Evolutionary conservation across 169 alveolate genomes (phyloP).

Genomic region (Babesia ovata): DNA sequence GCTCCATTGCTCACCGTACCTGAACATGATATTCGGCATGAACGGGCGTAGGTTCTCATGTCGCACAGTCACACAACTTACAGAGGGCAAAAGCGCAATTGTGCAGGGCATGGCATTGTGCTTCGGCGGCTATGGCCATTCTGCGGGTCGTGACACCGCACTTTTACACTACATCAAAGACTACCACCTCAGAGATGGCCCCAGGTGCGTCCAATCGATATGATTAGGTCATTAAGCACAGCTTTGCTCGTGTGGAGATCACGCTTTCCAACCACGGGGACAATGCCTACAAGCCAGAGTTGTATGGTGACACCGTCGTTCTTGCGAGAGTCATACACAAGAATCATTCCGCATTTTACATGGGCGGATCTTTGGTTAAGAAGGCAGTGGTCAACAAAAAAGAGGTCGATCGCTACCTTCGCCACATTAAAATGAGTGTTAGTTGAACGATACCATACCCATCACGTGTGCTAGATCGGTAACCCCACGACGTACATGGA

Average conservation of each 20-base stretch:
- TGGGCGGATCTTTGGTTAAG: constrained; percentile 37
- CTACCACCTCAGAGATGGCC: constrained; percentile 77
- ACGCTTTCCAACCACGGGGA: constrained; percentile 53
- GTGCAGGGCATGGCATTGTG: constrained; percentile 81
- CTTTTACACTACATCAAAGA: constrained; percentile 75
- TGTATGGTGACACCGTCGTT: constrained; percentile 48
- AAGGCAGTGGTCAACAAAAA: constrained; percentile 19
- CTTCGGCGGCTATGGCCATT: constrained; percentile 77
- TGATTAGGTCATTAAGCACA: constrained; percentile 11
- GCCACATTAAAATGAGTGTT: constrained; percentile 62
- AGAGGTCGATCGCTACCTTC: constrained; percentile 32
- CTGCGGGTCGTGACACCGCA: constrained; percentile 76
- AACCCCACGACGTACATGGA: constrained; percentile 80
- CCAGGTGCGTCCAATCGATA: constrained; percentile 41
- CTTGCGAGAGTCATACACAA: constrained; percentile 27
- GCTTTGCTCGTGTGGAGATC: constrained; percentile 57
- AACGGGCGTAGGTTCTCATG: constrained; percentile 73
- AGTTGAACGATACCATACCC: constrained; percentile 1
- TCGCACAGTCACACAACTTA: no score
- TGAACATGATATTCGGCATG: constrained; percentile 77
- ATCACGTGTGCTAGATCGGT: constrained; percentile 60
- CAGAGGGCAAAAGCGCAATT: constrained; percentile 81
- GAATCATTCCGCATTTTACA: constrained; percentile 24
- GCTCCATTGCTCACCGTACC: constrained; percentile 69
- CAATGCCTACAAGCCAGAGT: constrained; percentile 30